A percentile compares a stretch with the other conserved stretches of the same genome.
phyloP scores from a whole-genome alignment of 371 early-diverging fungal species.

The Quaeritorhiza haematococci region DNA sequence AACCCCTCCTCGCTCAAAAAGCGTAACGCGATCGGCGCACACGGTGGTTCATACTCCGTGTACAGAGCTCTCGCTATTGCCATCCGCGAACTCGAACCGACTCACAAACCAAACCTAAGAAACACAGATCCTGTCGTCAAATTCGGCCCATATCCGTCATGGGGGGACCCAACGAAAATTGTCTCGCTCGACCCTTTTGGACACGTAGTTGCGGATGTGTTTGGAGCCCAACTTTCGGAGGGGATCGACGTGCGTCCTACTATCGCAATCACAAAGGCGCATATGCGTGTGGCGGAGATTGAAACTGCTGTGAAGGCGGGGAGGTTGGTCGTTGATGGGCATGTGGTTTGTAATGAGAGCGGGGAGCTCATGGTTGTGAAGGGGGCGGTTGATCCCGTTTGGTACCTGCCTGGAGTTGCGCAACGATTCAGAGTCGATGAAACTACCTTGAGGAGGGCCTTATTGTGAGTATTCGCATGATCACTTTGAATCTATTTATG shows the following conservation, averaged over 20 bases:
- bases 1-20: slow-evolving; percentile 70
- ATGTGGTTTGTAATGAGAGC: slow-evolving; percentile 66
- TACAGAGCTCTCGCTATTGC: slow-evolving; percentile 91
- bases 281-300: slow-evolving; percentile 89
- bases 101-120: slow-evolving; percentile 81
- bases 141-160: slow-evolving; percentile 79
- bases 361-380: slow-evolving; percentile 89
- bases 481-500: background rate
- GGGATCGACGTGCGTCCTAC: slow-evolving; percentile 89
- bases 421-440: slow-evolving; percentile 85
- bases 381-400: slow-evolving; percentile 95
- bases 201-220: slow-evolving; percentile 66
- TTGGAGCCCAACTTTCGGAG: slow-evolving; percentile 53
- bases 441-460: slow-evolving; percentile 71
- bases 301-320: slow-evolving; percentile 69
- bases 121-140: slow-evolving; percentile 83
- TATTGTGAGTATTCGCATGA: slow-evolving; percentile 59
- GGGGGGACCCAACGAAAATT: slow-evolving; percentile 85
- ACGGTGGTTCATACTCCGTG: slow-evolving; percentile 90
- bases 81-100: slow-evolving; percentile 76
- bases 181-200: slow-evolving; percentile 94
- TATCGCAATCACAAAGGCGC: slow-evolving; percentile 91
- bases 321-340: slow-evolving; percentile 69
- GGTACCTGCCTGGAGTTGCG: slow-evolving; percentile 93
- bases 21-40: slow-evolving; percentile 90